Conservation (phyloP, 2,329 filamentous ascomycete genomes). For the Diaporthe capsici region DNA sequence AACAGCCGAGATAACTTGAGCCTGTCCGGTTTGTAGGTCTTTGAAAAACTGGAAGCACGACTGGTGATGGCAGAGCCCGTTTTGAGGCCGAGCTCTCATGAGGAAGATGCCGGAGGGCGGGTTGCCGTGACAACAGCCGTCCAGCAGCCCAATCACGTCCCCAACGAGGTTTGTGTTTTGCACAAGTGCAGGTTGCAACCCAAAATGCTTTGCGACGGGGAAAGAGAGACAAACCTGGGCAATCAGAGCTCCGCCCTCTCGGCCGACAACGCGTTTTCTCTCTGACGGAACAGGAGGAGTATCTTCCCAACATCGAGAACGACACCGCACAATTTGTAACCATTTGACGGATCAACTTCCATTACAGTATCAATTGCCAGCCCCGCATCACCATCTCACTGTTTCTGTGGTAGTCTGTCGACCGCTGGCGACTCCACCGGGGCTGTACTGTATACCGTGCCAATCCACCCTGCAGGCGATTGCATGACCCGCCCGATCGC, state of each 20-base stretch:
- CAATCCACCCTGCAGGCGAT: slow-evolving; percentile 37
- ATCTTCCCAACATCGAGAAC: neutral
- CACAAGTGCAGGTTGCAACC: slow-evolving; percentile 6
- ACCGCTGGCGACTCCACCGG: slow-evolving; percentile 14
- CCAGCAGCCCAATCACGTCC: slow-evolving; percentile 26
- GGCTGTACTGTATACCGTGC: slow-evolving; percentile 1
- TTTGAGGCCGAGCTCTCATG: neutral
- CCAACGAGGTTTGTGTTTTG: slow-evolving; percentile 18
- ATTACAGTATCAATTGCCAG: slow-evolving; percentile 30
- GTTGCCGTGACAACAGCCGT: slow-evolving; percentile 36
- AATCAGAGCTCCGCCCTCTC: slow-evolving; percentile 3
- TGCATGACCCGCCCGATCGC: slow-evolving; percentile 35
- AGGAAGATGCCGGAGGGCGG: neutral
- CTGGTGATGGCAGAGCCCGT: neutral
- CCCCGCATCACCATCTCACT: neutral
- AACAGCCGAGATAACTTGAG: neutral
- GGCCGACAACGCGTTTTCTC: neutral
- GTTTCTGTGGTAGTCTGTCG: neutral
- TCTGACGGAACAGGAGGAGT: neutral
- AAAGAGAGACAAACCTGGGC: neutral
- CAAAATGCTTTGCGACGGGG: neutral
- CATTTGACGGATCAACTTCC: neutral
- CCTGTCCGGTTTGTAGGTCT: neutral
- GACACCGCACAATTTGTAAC: neutral
- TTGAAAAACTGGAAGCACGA: neutral